phyloP scores from a whole-genome alignment of 257 asterid genomes.

The Solanum medicagineum region DNA sequence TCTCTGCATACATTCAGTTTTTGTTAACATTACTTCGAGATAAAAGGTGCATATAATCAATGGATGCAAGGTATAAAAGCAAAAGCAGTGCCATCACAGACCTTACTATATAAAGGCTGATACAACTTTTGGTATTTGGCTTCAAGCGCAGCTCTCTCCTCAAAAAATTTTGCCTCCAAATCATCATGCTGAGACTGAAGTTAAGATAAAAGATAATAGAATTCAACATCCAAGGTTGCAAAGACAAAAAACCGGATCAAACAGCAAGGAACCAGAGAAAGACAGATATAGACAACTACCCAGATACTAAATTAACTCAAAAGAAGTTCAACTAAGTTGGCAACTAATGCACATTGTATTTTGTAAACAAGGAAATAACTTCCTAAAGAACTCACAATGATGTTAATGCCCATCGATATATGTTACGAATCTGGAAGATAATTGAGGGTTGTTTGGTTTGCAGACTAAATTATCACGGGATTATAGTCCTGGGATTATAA shows the following conservation, averaged over 20 bases:
- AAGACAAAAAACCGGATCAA: not conserved
- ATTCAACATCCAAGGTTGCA: not conserved
- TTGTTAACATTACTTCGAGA: not conserved
- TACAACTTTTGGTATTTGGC: conserved; percentile 63
- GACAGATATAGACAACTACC: not conserved
- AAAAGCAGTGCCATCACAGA: not conserved
- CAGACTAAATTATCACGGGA: not conserved
- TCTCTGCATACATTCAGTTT: not conserved
- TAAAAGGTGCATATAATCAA: not conserved
- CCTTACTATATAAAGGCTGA: conserved; percentile 49
- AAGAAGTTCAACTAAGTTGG: not conserved
- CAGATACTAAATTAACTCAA: not conserved
- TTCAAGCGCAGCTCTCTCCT: conserved; percentile 66
- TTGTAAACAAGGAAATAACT: not conserved
- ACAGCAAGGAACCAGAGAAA: not conserved
- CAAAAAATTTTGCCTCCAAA: conserved; percentile 44
- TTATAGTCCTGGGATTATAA: not conserved
- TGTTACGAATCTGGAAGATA: not conserved
- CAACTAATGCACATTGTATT: not conserved
- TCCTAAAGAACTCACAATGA: not conserved
- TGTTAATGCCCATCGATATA: not conserved
- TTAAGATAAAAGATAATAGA: not conserved
- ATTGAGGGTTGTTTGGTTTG: not conserved
- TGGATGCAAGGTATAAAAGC: not conserved
- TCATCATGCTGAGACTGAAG: conserved; percentile 51